Evolutionary conservation across 1,284 basidiomycete genomes (phyloP), one percentile per base, ranked within the genome.

Genomic region (Waitea zeae): DNA sequence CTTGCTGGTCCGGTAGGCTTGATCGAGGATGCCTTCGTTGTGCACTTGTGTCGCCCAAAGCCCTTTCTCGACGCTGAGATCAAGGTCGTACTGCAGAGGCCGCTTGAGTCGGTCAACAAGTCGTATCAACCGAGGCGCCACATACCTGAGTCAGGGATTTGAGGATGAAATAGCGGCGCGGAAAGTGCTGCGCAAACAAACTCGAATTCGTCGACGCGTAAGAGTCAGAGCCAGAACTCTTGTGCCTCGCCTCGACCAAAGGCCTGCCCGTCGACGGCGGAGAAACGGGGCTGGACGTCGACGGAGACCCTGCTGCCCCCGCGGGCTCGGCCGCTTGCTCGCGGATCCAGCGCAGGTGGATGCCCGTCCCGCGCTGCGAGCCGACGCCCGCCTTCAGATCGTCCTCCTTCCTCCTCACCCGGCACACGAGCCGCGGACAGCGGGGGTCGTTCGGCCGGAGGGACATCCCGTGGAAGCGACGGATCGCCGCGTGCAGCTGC

Each of bases 1-100:
- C 45, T 72, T 67, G 44, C 82, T 83, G 5, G 86, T 93, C 24
- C 88, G 71, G 54, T 67, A 96, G 0, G 92, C 90, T 51, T 89
- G 87, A 45, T 96, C 88, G 18, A 90, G 59, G 30, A 87, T 71
- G 3, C 68, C 67, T 53, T 96, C 90, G 47, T 96, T 97, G 57
- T 97, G 92, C 39, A 67, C 67, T 53, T 97, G 93, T 0, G 92
- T 97, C 22, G 82, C 79, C 92, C 93, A 97, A 1, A 80, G 43
- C 1, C 84, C 79, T 5, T 67, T 70, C 50, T 79, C 61, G n/a
- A 89, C 74, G 44, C 86, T 89, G 17, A 83, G 59, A 44, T 90
- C 79, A 44, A 96, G 61, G 50, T 95, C 88, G 42, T 67, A 69
- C 76, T 87, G 46, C 34, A 38, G 40, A 7, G n/a, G 15, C 29